A percentile compares a stretch with the other conserved stretches of the same genome.
Conservation (phyloP, 208 protist genomes). For the Herpetomonas tarakana region DNA sequence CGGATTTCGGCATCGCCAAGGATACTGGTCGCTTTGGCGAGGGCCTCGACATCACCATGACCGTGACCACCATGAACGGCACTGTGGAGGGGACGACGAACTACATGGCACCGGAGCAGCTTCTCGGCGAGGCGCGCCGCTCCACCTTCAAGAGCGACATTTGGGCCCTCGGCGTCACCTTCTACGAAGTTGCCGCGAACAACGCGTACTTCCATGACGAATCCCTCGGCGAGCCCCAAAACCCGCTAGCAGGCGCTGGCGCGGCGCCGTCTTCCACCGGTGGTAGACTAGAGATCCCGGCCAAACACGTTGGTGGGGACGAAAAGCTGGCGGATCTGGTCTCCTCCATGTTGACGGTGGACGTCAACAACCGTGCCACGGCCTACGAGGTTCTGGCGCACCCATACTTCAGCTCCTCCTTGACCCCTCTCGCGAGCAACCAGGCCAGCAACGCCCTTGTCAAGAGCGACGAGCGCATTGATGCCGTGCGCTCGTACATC, state of each 20-base stretch:
- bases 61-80: slow-evolving; percentile 18
- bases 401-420: slow-evolving; percentile 57
- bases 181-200: slow-evolving; percentile 43
- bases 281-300: slow-evolving; percentile 24
- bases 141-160: slow-evolving; percentile 26
- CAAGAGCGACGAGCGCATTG: slow-evolving; percentile 52
- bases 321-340: slow-evolving; percentile 60
- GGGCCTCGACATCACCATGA: slow-evolving; percentile 37
- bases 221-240: slow-evolving; percentile 18
- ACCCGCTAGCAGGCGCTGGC: slow-evolving; percentile 7
- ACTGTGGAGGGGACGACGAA: slow-evolving; percentile 31
- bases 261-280: neutral
- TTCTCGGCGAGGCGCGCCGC: slow-evolving; percentile 8
- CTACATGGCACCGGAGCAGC: slow-evolving; percentile 72
- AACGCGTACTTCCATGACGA: slow-evolving; percentile 52
- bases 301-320: slow-evolving; percentile 45
- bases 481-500: slow-evolving; percentile 59
- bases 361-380: slow-evolving; percentile 25
- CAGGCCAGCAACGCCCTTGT: slow-evolving; percentile 24
- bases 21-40: slow-evolving; percentile 34
- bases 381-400: slow-evolving; percentile 53
- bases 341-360: slow-evolving; percentile 23
- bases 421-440: slow-evolving; percentile 16
- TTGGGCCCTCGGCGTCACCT: slow-evolving; percentile 56
- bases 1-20: slow-evolving; percentile 84